Base-by-base conservation (phyloP, 1,139 yeast genomes). In the Ashbya aceris region DNA sequence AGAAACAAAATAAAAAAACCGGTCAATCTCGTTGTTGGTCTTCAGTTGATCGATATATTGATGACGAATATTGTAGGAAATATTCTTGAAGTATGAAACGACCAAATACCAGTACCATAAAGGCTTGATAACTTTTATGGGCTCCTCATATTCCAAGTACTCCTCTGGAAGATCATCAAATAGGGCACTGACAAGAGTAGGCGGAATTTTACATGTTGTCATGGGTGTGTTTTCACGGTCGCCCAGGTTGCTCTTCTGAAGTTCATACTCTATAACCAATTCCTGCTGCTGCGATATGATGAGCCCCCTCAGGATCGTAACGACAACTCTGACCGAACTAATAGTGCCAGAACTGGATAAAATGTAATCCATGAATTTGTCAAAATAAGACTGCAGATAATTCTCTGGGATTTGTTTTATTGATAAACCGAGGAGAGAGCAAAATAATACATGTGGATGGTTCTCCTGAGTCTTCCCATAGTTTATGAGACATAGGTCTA, bases 21-120 rank as follows among this genome's bases (percentile, higher is more conserved):
- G 60, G 9, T 67, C 68, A 8, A 83, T 62, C 20, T 72, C 60
- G 17, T 70, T 71, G 4, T 65, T 63, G 2, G 70, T 69, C 45
- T 70, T 71, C 43, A 86, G 60, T 49, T 81, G 81, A 26, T 67
- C 66, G 32, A 82, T 70, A 53, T 82, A 83, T 38, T 71, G 69
- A 38, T 74, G 71, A 44, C 89, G 70, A 50, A 85, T 69, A 34
- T 76, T 74, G 50, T 76, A 75, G 1, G 93, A 77, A 6, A 83
- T 74, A 45, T 79, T 77, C 42, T 74, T 72, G 56, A 87, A 83
- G 56, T 78, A 79, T 27, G 66, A 67, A 49, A 83, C 71, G 0
- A 83, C 60, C 43, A 85, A 62, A 44, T 66, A 65, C 95, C 96
- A 87, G 36, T 78, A 67, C 79, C 86, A 79, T 36, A 84, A 55